Base-by-base conservation (phyloP, 495 filamentous ascomycete species). In the Pseudotulostoma volvatum region DNA sequence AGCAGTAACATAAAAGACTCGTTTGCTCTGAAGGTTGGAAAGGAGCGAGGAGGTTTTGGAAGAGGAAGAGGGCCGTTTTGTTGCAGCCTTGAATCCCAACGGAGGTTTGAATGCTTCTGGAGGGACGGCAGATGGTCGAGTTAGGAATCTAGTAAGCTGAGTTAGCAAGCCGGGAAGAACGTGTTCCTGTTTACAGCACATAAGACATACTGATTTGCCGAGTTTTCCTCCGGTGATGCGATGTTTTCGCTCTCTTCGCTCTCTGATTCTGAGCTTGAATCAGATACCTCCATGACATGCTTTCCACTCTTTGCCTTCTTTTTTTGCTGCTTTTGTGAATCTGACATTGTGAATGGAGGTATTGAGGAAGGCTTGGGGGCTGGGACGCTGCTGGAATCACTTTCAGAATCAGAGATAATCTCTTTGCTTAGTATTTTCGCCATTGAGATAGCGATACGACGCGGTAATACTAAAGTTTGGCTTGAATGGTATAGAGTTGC, bases 1-100 rank as follows among this genome's bases (percentile, higher is more conserved):
- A 1, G 63, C 63, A 4, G 60, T 57, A 39, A 67, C 57, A 37
- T 67, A 61, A 41, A 59, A 52, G 21, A 67, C 44, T 48, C 65
- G 58, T 40, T 67, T 67, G 34, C 60, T 61, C 38, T 45, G 43
- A 37, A 67, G 50, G 37, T 64, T 51, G 34, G 60, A 59, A 19
- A 67, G 51, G 18, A 59, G 34, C 14, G 62, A 61, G 28, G 55
- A 51, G 20, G 50, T 47, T 39, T 32, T 54, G 13, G 59, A 57
- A 36, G 61, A 56, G 28, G 59, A 47, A 7, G 56, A 44, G 16
- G 48, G 35, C 36, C 57, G 52, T 39, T 56, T 52, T 39, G 58
- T 62, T 40, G 46, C 50, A 23, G 53, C 39, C 38, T 57, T 64
- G 54, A 67, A 67, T 4, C 61, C 63, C 2, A 45, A 36, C 1